phyloP scores from a whole-genome alignment of 768 basidiomycete genomes.

The Suillus variegatus region DNA sequence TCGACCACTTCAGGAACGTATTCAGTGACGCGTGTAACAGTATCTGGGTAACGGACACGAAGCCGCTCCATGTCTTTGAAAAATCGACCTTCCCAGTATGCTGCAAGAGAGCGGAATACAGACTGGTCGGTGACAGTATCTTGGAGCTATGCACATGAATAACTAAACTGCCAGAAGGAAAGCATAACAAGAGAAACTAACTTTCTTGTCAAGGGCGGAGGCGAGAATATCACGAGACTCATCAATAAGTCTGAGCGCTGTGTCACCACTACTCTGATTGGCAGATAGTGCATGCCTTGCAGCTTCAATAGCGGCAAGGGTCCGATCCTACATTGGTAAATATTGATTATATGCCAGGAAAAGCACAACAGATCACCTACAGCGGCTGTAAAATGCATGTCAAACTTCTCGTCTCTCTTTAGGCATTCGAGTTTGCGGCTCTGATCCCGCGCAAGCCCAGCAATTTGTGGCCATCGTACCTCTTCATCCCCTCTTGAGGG shows the following conservation, averaged over 20 bases:
- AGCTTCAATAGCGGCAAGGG: conserved; percentile 50
- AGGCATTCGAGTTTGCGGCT: conserved; percentile 72
- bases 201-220: conserved; percentile 72
- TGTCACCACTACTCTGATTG: conserved; percentile 42
- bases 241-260: conserved; percentile 63
- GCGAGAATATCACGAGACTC: conserved; percentile 79
- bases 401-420: conserved; percentile 87
- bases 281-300: conserved; percentile 47
- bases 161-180: conserved; percentile 10
- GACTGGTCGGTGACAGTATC: conserved; percentile 83
- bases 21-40: conserved; percentile 92
- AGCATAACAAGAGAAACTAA: conserved; percentile 29
- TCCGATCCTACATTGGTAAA: conserved; percentile 42
- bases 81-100: conserved; percentile 88
- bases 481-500: conserved; percentile 52
- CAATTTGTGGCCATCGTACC: conserved; percentile 55
- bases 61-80: conserved; percentile 93
- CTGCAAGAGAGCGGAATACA: conserved; percentile 78
- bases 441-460: conserved; percentile 49
- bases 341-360: conserved; percentile 15
- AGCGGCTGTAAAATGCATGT: conserved; percentile 81
- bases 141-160: conserved; percentile 53
- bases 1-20: conserved; percentile 93
- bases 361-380: conserved; percentile 44
- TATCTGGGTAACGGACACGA: conserved; percentile 84